Percentiles rank a stretch among this genome's conserved stretches.
These are phyloP conservation scores for Solanum hybrid DNA, from an alignment of 305 asterid genomes.

Conservation along the genomic window DNA sequence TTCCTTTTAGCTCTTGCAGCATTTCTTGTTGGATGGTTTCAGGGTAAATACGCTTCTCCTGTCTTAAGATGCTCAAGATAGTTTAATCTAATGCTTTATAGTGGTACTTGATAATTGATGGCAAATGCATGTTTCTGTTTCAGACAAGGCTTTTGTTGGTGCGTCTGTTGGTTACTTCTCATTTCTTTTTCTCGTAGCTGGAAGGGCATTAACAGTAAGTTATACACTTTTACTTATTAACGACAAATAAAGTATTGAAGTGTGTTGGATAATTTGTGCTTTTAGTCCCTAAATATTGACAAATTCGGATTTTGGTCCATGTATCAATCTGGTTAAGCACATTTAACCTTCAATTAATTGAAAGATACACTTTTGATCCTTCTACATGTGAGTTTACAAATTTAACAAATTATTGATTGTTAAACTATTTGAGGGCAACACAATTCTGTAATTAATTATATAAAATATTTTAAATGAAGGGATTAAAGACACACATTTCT, in stretches of 20 bases:
- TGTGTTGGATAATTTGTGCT: neutral
- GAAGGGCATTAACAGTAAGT: slow-evolving; percentile 98
- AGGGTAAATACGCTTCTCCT: slow-evolving; percentile 36
- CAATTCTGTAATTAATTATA: neutral
- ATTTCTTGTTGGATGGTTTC: slow-evolving; percentile 76
- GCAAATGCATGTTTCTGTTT: slow-evolving; percentile 2
- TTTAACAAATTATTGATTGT: neutral
- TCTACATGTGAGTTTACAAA: neutral
- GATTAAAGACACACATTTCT: neutral
- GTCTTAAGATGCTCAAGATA: neutral
- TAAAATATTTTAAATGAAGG: slow-evolving; percentile 4
- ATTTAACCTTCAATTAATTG: neutral
- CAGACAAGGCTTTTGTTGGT: slow-evolving; percentile 90
- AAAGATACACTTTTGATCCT: neutral
- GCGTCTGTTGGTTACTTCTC: slow-evolving; percentile 99
- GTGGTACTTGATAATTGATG: neutral
- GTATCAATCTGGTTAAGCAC: neutral
- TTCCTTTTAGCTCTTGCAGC: slow-evolving; percentile 98
- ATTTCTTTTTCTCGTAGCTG: slow-evolving; percentile 92
- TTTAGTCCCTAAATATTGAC: neutral
- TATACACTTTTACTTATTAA: slow-evolving; percentile 25
- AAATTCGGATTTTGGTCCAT: neutral
- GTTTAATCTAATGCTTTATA: neutral
- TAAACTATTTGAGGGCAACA: neutral
- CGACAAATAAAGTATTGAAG: neutral